Evolutionary conservation across 495 filamentous ascomycete genomes (phyloP).

Genomic region (Penicillium bovifimosum): DNA sequence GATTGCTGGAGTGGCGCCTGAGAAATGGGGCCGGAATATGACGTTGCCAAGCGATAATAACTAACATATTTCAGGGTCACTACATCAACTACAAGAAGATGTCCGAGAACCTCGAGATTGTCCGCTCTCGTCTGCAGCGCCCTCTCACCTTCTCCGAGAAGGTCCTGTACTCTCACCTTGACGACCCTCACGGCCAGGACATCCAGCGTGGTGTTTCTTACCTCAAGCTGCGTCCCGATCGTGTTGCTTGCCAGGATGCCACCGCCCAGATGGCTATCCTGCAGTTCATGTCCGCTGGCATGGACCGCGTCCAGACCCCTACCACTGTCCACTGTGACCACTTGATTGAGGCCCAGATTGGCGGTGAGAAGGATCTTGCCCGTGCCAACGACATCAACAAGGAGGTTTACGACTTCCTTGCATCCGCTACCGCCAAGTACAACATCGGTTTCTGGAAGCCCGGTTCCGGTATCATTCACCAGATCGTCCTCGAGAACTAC

Average conservation of each 20-base stretch:
- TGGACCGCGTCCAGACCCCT: constrained; percentile 90
- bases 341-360: constrained; percentile 96
- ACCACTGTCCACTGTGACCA: constrained; percentile 99
- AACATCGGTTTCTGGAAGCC: constrained; percentile 99
- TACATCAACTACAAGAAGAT: constrained; percentile 90
- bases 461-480: constrained; percentile 98
- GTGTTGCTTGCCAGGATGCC: constrained; percentile 99
- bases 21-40: neutral
- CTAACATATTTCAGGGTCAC: constrained; percentile 48
- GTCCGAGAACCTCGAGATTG: constrained; percentile 91
- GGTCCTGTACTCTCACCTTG: constrained; percentile 97
- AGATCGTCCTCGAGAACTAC: constrained; percentile 98
- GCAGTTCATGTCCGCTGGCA: constrained; percentile 98
- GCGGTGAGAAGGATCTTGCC: constrained; percentile 89
- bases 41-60: neutral
- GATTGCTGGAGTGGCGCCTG: neutral
- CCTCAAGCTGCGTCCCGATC: constrained; percentile 91
- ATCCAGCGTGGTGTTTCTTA: constrained; percentile 94
- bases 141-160: constrained; percentile 97
- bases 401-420: constrained; percentile 98
- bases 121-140: constrained; percentile 80
- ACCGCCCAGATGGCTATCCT: constrained; percentile 99
- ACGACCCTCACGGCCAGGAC: constrained; percentile 93
- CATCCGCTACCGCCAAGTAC: constrained; percentile 94
- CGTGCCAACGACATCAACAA: constrained; percentile 94